Base-by-base conservation (phyloP, 2,329 filamentous ascomycete genomes). In the Alternaria angustiovoidea region DNA sequence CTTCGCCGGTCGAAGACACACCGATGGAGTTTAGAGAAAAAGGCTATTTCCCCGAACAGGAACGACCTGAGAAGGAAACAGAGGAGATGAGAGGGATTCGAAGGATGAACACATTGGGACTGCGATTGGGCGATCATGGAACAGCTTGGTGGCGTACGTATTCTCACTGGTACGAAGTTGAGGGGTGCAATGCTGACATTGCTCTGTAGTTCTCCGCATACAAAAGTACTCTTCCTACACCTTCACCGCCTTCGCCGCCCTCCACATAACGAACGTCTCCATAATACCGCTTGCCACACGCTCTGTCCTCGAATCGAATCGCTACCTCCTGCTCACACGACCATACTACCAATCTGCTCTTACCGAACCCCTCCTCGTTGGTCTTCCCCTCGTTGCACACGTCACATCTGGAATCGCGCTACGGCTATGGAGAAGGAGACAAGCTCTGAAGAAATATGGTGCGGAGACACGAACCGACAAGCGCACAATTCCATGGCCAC, bases 191-290 rank as follows among this genome's bases (percentile, higher is more conserved):
- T 49, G n/a, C 62, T 59, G 41, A 60, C 30, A 2, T 64, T 16
- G 22, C 8, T 30, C 32, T 18, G 8, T 65, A 92, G 90, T 96
- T 54, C 85, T 85, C 5, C 87, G 91, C 48, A 84, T 95, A 36
- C 95, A 98, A 78, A 90, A 88, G 77, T 97, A 96, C 83, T 95
- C 93, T 1, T 93, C 91, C 67, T 96, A 97, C 66, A 76, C 80
- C 64, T 78, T 79, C 64, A 77, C 79, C 43, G 69, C 78, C 72
- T 76, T 82, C 65, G 77, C 79, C 39, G 72, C 80, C 61, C 78
- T 81, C 49, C 81, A 81, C 66, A 70, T 80, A 61, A 71, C 76
- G 36, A 81, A 81, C 88, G 91, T 66, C 57, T 66, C 75, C 57
- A 58, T 78, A 63, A 70, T 78, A 68, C 72, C 74, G 28, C 68